Conservation (phyloP, 805 yeast species). For the Scheffersomyces coipomensis region DNA sequence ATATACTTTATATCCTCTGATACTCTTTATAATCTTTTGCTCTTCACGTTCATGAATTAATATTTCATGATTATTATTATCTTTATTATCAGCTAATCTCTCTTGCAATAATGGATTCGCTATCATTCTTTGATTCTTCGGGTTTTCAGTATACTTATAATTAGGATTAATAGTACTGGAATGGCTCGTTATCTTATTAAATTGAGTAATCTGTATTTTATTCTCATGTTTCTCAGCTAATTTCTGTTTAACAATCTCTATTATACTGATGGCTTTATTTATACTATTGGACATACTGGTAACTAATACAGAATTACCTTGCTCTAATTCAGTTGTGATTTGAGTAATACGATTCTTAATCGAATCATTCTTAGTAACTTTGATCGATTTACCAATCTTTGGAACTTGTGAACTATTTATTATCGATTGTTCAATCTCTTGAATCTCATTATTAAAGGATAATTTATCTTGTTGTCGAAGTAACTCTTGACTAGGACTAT, state of each 20-base stretch:
- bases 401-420: neutral
- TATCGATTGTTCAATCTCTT: neutral
- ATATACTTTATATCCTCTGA: slow-evolving; percentile 9
- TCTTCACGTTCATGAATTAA: neutral
- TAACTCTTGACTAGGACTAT: neutral
- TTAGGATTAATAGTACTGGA: slow-evolving; percentile 6
- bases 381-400: neutral
- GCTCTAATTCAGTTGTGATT: slow-evolving; percentile 4
- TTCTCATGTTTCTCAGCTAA: slow-evolving; percentile 3
- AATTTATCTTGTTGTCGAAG: slow-evolving; percentile 1
- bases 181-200: slow-evolving; percentile 11
- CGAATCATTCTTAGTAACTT: slow-evolving; percentile 16
- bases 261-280: slow-evolving; percentile 13
- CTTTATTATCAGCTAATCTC: neutral
- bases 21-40: slow-evolving; percentile 1
- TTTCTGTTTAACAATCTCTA: slow-evolving; percentile 14
- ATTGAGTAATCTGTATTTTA: slow-evolving; percentile 7
- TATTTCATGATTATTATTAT: too few species aligned
- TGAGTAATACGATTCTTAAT: slow-evolving; percentile 13
- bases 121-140: neutral
- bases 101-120: neutral
- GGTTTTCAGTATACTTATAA: neutral
- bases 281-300: slow-evolving; percentile 10
- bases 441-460: neutral
- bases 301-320: slow-evolving; percentile 7